These are phyloP conservation scores for Balamuthia mandrillaris DNA, from an alignment of 208 protist genomes.

Conservation along the genomic window DNA sequence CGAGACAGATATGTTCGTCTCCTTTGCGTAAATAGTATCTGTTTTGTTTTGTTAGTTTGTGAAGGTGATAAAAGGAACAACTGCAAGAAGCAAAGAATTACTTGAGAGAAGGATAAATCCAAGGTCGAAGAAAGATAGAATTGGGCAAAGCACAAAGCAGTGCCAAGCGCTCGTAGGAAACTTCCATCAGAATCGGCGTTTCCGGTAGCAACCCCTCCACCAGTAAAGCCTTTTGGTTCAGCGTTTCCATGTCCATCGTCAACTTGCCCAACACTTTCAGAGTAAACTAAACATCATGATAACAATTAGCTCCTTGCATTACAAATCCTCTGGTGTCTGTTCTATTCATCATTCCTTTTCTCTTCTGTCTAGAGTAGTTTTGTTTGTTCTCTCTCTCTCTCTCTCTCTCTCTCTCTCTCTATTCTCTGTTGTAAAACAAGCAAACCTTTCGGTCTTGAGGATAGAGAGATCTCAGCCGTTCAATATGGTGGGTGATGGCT, in stretches of 20 bases:
- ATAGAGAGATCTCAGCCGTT: neutral
- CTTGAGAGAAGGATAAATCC: conserved; percentile 22
- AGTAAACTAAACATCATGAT: neutral
- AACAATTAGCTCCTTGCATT: too few relatives aligned
- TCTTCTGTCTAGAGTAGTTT: neutral
- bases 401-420: neutral
- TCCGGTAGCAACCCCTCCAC: neutral
- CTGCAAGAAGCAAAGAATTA: neutral
- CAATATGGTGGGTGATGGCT: neutral
- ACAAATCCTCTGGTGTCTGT: neutral
- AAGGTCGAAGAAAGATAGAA: conserved; percentile 11
- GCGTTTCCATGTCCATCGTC: conserved; percentile 4
- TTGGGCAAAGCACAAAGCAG: conserved; percentile 11
- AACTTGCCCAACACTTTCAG: conserved; percentile 26
- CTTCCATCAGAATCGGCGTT: conserved; percentile 11
- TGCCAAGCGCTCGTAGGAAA: conserved; percentile 17
- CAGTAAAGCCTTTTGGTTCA: conserved; percentile 2
- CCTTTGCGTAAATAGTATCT: conserved; percentile 1
- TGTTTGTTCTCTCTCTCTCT: neutral
- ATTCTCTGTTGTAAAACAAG: neutral
- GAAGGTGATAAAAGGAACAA: neutral
- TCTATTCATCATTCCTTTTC: neutral
- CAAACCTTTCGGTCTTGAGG: neutral
- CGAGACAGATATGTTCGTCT: neutral
- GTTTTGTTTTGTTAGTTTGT: neutral